Evolutionary conservation across 768 basidiomycete genomes (phyloP), one percentile per base, ranked within the genome.

Genomic region (Tylopilus plumbeoviolaceoides): DNA sequence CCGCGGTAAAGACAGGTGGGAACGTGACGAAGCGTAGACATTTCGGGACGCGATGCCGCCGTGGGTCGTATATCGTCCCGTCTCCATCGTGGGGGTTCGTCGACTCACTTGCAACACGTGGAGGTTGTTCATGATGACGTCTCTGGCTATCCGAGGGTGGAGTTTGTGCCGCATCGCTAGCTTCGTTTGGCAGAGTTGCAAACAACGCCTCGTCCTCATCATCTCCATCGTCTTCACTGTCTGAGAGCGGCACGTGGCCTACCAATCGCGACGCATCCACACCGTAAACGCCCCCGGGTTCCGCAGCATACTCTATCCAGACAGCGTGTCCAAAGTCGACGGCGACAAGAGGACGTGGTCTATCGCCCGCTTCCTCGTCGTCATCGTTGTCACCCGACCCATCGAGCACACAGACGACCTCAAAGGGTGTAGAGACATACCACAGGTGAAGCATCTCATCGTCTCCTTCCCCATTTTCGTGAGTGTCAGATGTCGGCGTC

Each of bases 251-350:
- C 7, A 50, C 65, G 14, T 68, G 62, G n/a, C 68, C 68, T 1
- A 61, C 53, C 7, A 69, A 57, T 12, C 66, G 60, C 18, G 67
- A 68, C 7, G 63, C 60, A 36, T 68, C 67, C 20, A 63, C 67
- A 11, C 63, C 64, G 45, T 58, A 64, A 14, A 64, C 59, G 1
- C 67, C 63, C 11, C 66, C 66, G 0, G 66, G 46, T 52, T 70
- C 59, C 69, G 73, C 57, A 58, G 63, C 56, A 60, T 83, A 81
- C 61, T 89, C 86, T 44, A 94, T 81, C 81, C 90, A 88, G 33
- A 90, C 85, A 17, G 91, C 87, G 61, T 92, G 90, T 39, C 89
- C 89, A 71, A 94, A 95, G 63, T 94, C 83, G 7, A 93, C 85
- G 0, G 87, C 87, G n/a, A 89, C 81, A 14, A 89, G 75, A 21